Evolutionary conservation across 441 rosid species (phyloP).

Genomic region (Pelargonium myrrhifolium): DNA sequence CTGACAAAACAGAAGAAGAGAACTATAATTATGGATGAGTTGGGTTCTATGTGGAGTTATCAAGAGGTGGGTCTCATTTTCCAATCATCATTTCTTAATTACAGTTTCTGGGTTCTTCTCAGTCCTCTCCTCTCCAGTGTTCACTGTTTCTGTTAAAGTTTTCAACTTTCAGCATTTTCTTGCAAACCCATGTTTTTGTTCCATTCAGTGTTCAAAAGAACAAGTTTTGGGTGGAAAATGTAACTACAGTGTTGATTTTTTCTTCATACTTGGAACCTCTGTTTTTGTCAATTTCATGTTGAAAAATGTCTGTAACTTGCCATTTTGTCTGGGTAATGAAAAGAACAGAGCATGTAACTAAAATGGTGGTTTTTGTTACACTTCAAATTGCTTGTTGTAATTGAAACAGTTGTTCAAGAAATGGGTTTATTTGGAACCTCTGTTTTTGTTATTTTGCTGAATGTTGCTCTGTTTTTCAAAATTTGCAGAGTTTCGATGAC

Average conservation of each 20-base stretch:
- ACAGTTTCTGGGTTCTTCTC: too few relatives aligned
- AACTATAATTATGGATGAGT: slow-evolving; percentile 50
- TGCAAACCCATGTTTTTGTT: neutral
- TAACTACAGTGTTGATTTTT: too few relatives aligned
- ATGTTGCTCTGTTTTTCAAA: neutral
- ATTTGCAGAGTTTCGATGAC: slow-evolving; percentile 50
- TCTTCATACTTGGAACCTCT: too few relatives aligned
- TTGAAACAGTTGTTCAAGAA: too few relatives aligned
- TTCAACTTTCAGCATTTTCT: neutral
- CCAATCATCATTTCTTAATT: neutral
- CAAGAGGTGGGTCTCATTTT: slow-evolving; percentile 50
- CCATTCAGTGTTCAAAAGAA: too few relatives aligned
- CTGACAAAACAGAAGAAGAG: slow-evolving; percentile 6
- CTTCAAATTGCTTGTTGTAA: too few relatives aligned
- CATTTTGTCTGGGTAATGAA: too few relatives aligned
- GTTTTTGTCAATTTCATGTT: too few relatives aligned
- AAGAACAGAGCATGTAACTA: too few relatives aligned
- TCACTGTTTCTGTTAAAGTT: neutral
- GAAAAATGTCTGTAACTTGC: too few relatives aligned
- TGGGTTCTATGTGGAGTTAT: slow-evolving; percentile 56
- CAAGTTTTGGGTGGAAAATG: too few relatives aligned
- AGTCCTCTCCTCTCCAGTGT: neutral
- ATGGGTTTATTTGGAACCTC: slow-evolving; percentile 1
- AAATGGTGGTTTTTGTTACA: neutral
- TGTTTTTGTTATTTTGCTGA: neutral